A percentile compares a stretch with the other conserved stretches of the same genome.
Evolutionary conservation across 2,329 filamentous ascomycete species (phyloP).

Genomic region (Lasiodiplodia hormozganensis): DNA sequence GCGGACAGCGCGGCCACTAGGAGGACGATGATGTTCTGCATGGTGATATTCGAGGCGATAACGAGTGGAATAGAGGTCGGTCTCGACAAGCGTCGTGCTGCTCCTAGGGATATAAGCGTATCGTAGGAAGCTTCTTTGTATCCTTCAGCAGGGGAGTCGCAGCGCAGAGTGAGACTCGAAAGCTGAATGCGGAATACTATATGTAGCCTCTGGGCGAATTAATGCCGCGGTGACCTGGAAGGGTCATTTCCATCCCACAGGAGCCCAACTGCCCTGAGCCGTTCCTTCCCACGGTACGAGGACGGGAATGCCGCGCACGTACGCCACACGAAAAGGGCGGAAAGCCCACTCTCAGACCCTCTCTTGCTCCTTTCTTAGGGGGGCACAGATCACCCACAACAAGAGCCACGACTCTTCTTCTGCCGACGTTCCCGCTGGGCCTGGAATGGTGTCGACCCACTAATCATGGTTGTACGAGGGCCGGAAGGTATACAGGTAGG

Average conservation of each 20-base stretch:
- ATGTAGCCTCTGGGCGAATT: constrained; percentile 1
- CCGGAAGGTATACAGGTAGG: background rate
- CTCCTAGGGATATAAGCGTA: constrained; percentile 5
- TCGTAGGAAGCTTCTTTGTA: constrained; percentile 7
- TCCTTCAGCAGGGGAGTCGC: background rate
- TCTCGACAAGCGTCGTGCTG: background rate
- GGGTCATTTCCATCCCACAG: background rate
- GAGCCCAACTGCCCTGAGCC: background rate
- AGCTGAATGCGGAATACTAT: constrained; percentile 3
- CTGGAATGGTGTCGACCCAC: background rate
- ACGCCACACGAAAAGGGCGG: background rate
- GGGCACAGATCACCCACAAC: background rate
- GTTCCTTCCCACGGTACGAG: background rate
- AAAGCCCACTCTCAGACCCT: background rate
- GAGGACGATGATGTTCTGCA: background rate
- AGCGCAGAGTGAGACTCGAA: background rate
- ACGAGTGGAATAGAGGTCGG: background rate
- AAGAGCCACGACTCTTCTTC: background rate
- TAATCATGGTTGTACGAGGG: background rate
- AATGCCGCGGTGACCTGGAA: background rate
- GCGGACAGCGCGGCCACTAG: background rate
- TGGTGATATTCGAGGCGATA: background rate
- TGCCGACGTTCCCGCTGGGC: background rate
- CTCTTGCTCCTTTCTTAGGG: background rate
- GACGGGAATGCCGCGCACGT: background rate